Conservation (phyloP, 495 filamentous ascomycete species). For the Cudoniella acicularis region DNA sequence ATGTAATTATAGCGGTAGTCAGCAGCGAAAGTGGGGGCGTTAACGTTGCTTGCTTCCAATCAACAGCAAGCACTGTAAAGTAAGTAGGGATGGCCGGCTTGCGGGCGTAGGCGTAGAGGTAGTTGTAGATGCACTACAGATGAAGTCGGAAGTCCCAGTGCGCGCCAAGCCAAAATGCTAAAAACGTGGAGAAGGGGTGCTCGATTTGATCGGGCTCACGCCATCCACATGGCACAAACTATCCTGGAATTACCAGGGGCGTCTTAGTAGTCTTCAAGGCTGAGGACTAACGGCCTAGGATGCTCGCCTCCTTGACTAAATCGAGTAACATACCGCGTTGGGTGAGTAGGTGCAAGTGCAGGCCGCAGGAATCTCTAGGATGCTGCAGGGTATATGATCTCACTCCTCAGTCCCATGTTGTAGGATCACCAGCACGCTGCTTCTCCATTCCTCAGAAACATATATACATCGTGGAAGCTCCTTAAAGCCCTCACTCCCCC, state of each 20-base stretch:
- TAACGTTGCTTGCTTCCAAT: too few relatives aligned
- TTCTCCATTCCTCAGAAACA: conserved; percentile 1
- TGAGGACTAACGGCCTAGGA: background rate
- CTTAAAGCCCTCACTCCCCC: conserved; percentile 1
- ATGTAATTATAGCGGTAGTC: too few relatives aligned
- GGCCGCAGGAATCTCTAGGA: conserved; percentile 8
- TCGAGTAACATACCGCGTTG: background rate
- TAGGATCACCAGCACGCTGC: conserved; percentile 8
- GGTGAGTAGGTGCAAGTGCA: background rate
- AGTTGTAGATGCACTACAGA: too few relatives aligned
- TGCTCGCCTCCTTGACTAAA: background rate
- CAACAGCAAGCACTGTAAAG: too few relatives aligned
- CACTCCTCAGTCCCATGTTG: conserved; percentile 5
- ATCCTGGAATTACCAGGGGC: background rate
- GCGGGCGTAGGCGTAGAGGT: too few relatives aligned
- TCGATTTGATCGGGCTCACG: background rate
- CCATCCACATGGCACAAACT: background rate
- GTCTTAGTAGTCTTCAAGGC: background rate
- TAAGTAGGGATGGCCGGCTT: too few relatives aligned
- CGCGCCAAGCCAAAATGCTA: background rate
- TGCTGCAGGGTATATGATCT: conserved; percentile 21
- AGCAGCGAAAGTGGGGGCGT: too few relatives aligned
- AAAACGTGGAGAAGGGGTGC: background rate
- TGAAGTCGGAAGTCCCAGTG: too few relatives aligned
- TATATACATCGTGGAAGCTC: background rate